phyloP scores from a whole-genome alignment of 768 basidiomycete species.

The Leucocoprinus leucothites region DNA sequence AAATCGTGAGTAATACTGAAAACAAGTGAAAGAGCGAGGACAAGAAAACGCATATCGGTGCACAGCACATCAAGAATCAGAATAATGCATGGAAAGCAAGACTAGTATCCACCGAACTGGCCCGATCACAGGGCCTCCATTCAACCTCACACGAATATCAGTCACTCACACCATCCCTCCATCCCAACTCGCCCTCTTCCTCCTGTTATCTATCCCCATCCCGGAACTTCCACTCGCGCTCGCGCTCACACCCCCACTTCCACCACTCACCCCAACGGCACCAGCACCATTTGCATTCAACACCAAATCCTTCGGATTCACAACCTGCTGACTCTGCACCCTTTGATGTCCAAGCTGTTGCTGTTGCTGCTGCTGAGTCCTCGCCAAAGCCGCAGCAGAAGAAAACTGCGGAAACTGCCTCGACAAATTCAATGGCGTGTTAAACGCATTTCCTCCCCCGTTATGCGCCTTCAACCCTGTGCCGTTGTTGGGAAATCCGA shows the following conservation, averaged over 20 bases:
- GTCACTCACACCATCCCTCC: constrained; percentile 19
- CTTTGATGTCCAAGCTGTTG: constrained; percentile 27
- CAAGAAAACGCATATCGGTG: neutral
- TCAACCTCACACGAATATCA: neutral
- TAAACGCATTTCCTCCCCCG: constrained; percentile 1
- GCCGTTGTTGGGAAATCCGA: neutral
- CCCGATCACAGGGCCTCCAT: too few species aligned
- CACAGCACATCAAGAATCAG: neutral
- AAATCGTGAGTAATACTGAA: too few species aligned
- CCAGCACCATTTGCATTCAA: constrained; percentile 12
- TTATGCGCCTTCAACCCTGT: neutral
- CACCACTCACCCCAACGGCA: neutral
- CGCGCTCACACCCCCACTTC: neutral
- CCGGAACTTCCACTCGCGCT: neutral
- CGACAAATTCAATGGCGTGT: constrained; percentile 3
- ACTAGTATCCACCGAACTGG: too few species aligned
- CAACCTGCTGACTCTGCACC: constrained; percentile 32
- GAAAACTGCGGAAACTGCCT: constrained; percentile 10
- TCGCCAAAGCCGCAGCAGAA: neutral
- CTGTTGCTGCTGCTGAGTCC: constrained; percentile 7
- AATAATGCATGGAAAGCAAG: neutral
- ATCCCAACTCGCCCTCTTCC: constrained; percentile 42
- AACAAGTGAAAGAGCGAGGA: neutral
- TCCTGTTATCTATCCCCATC: constrained; percentile 27
- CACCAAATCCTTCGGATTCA: constrained; percentile 36